Evolutionary conservation across 495 filamentous ascomycete genomes (phyloP).

Genomic region (Ascodesmis nigricans): DNA sequence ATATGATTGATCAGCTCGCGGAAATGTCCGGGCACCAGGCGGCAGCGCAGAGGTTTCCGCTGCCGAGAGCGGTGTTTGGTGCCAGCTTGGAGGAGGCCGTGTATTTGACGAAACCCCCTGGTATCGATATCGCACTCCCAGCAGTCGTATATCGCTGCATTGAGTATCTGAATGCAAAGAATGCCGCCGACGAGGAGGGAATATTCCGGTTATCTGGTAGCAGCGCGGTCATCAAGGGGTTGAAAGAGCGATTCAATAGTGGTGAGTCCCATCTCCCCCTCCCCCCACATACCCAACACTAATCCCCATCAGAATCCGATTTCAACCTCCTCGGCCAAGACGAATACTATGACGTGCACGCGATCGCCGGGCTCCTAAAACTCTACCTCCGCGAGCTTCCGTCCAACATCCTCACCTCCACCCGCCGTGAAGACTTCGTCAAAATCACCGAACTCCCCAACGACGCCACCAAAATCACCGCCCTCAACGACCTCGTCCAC

Average conservation of each 20-base stretch:
- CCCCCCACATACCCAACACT: conserved; percentile 3
- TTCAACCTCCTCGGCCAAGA: conserved; percentile 67
- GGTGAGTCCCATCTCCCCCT: conserved; percentile 55
- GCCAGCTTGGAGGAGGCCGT: conserved; percentile 73
- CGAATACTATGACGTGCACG: conserved; percentile 86
- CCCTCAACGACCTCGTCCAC: conserved; percentile 69
- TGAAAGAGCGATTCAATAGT: conserved; percentile 77
- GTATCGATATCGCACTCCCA: conserved; percentile 50
- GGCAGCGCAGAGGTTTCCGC: conserved; percentile 14
- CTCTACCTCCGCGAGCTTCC: conserved; percentile 84
- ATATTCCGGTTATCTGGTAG: conserved; percentile 93
- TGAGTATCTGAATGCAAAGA: conserved; percentile 71
- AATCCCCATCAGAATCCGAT: conserved; percentile 43
- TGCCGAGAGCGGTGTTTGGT: conserved; percentile 42
- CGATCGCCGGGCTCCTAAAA: conserved; percentile 84
- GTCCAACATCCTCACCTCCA: conserved; percentile 68
- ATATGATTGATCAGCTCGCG: too few species aligned
- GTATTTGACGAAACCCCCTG: conserved; percentile 48
- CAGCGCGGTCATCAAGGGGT: conserved; percentile 73
- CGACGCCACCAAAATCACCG: conserved; percentile 51
- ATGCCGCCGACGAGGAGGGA: conserved; percentile 69
- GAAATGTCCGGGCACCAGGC: conserved; percentile 7
- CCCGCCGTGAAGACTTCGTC: conserved; percentile 76
- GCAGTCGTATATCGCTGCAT: conserved; percentile 96
- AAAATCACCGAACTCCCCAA: conserved; percentile 62